Conservation (phyloP, 1,284 basidiomycete species). For the Ceratobasidium sp. region DNA sequence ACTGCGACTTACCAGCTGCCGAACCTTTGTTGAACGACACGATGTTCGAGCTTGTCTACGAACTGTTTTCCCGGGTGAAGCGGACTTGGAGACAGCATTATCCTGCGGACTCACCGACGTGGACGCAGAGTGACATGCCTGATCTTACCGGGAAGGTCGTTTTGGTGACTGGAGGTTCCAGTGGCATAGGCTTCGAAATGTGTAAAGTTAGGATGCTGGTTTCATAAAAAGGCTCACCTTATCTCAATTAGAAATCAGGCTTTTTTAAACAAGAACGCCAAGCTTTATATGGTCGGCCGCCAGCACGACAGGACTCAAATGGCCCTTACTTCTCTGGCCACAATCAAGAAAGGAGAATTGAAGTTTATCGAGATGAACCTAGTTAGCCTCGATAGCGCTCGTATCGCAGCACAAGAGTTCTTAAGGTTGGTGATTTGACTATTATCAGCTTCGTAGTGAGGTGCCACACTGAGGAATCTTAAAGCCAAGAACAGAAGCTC, state of each 20-base stretch:
- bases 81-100: constrained; percentile 23
- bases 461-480: neutral
- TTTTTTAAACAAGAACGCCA: constrained; percentile 27
- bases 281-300: constrained; percentile 27
- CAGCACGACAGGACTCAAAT: constrained; percentile 8
- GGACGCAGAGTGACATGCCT: constrained; percentile 32
- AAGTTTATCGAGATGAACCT: constrained; percentile 37
- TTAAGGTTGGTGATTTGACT: constrained; percentile 20
- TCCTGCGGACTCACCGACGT: constrained; percentile 16
- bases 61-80: constrained; percentile 12
- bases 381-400: constrained; percentile 23
- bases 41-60: constrained; percentile 11
- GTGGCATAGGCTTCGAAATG: constrained; percentile 40
- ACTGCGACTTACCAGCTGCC: too few relatives aligned
- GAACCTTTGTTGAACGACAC: neutral
- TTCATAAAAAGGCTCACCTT: neutral
- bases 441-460: neutral
- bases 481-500: constrained; percentile 27
- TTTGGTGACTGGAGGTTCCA: constrained; percentile 33
- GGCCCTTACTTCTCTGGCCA: constrained; percentile 6
- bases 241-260: constrained; percentile 1
- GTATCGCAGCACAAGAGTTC: constrained; percentile 30
- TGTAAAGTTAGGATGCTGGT: constrained; percentile 26
- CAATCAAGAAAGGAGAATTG: constrained; percentile 9
- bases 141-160: constrained; percentile 38